Evolutionary conservation across 2,329 filamentous ascomycete species (phyloP), one percentile per base, ranked within the genome.

Genomic region (Botrytis fabae): DNA sequence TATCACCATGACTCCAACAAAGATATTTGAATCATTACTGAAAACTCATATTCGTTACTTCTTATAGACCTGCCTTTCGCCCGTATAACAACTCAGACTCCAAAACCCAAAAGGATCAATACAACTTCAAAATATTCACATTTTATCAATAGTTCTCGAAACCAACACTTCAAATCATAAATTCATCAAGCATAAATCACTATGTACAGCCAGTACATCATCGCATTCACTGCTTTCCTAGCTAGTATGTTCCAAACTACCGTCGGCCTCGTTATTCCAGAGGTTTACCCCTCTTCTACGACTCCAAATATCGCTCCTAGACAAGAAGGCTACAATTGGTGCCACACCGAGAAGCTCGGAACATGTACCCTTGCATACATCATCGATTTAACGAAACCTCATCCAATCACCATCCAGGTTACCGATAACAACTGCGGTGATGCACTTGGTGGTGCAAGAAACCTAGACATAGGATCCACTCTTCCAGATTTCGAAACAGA

Each of bases 341-440:
- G 64, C 64, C 32, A 40, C 35, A 5, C 46, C n/a, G 22, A 54
- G 7, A 14, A 6, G 20, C 32, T 6, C 38, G 64, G 46, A 66
- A 66, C 14, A 54, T 66, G 64, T 28, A 66, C 25, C 35, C 14
- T 66, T 16, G 46, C 46, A 54, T 66, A 66, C 8, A 54, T 66
- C 16, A n/a, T 66, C 1, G 18, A 40, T 16, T 9, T 1, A 10
- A 38, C 25, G 10, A 35, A n/a, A 2, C 1, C 20, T 12, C 32
- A 16, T 46, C 64, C 64, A 54, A 25, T 54, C 4, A n/a, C 8
- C 9, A 38, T 66, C 8, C 44, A 51, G n/a, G 20, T 51, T 0
- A 32, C 38, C 46, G 35, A 35, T n/a, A 54, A 51, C 63, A 48
- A 68, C 1, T 68, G 64, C 35, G 22, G 8, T 16, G 38, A 40